phyloP scores from a whole-genome alignment of 2,329 filamentous ascomycete genomes.

The Ophiostoma himal-ulmi region DNA sequence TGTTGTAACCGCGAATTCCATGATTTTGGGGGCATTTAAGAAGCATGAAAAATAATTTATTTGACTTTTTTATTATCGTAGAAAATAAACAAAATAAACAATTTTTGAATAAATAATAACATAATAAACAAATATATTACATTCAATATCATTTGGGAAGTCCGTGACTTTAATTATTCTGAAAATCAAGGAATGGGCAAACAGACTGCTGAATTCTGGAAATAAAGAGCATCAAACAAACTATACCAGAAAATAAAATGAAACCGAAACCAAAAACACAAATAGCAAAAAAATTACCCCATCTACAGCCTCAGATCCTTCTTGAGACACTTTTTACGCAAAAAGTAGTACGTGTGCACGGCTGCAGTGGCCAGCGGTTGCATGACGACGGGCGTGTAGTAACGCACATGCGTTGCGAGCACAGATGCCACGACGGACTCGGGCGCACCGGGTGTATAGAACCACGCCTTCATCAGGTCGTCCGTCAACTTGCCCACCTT shows the following conservation, averaged over 20 bases:
- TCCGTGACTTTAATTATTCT: no score
- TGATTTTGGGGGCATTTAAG: neutral
- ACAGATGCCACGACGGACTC: constrained; percentile 36
- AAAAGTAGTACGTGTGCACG: constrained; percentile 18
- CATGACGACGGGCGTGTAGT: constrained; percentile 15
- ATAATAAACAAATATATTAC: no score
- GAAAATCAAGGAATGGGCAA: no score
- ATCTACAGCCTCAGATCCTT: constrained; percentile 15
- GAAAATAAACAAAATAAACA: no score
- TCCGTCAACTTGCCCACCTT: constrained; percentile 30
- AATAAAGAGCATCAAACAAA: no score
- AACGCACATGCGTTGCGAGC: constrained; percentile 31
- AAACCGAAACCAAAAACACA: neutral
- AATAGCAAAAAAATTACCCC: neutral
- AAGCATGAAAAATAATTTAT: no score
- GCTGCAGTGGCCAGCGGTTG: constrained; percentile 16
- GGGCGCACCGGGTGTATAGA: constrained; percentile 44
- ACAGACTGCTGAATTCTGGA: no score
- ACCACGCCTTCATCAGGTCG: constrained; percentile 39
- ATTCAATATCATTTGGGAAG: no score
- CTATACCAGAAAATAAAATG: neutral
- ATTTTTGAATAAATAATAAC: no score
- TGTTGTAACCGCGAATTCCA: neutral
- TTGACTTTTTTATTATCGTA: no score
- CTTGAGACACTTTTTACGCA: constrained; percentile 16